These are phyloP conservation scores for Pontederia crassipes DNA, from an alignment of 176 grass and related monocot genomes.

Conservation along the genomic window DNA sequence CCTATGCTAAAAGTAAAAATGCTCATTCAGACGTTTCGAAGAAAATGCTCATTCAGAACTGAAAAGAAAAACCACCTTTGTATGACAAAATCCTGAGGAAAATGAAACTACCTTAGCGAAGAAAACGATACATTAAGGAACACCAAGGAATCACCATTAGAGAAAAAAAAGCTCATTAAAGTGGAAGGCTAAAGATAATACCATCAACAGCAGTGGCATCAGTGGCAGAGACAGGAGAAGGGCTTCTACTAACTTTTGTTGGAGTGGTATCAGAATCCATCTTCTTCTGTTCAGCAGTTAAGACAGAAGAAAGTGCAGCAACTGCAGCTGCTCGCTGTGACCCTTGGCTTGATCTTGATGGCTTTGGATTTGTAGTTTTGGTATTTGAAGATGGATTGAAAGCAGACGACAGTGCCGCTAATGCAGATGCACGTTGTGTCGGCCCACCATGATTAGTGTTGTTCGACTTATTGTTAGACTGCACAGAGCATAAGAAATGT, in stretches of 20 bases:
- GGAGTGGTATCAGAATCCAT: slow-evolving; percentile 53
- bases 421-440: slow-evolving; percentile 16
- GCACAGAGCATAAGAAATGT: slow-evolving; percentile 5
- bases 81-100: background rate
- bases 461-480: slow-evolving; percentile 31
- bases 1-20: too few species aligned
- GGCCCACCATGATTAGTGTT: background rate
- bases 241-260: slow-evolving; percentile 25
- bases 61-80: background rate
- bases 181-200: slow-evolving; percentile 9
- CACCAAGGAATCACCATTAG: background rate
- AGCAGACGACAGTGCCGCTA: slow-evolving; percentile 13
- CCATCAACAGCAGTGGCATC: slow-evolving; percentile 16
- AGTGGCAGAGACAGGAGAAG: slow-evolving; percentile 12
- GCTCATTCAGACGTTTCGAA: background rate
- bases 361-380: slow-evolving; percentile 27
- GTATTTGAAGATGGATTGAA: slow-evolving; percentile 38
- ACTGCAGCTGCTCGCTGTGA: slow-evolving; percentile 98
- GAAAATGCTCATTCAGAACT: background rate
- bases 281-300: slow-evolving; percentile 70
- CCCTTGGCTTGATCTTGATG: slow-evolving; percentile 50
- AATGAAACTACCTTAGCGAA: background rate
- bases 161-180: background rate
- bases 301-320: slow-evolving; percentile 72
- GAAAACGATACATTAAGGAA: background rate